These are phyloP conservation scores for Torulaspora indica DNA, from an alignment of 805 yeast genomes.

Conservation along the genomic window DNA sequence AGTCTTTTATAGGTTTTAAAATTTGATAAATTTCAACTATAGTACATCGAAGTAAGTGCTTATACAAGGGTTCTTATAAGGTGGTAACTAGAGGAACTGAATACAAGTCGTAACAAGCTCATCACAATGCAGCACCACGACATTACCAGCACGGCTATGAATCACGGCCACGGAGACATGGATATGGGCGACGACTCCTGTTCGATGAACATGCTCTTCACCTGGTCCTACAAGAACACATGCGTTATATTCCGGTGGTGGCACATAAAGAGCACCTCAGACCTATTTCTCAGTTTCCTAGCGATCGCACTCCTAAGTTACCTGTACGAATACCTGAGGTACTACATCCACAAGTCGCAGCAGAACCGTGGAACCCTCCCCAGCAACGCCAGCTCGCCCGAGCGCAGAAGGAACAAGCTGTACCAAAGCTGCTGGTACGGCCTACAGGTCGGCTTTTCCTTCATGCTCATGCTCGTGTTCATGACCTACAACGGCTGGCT, in stretches of 20 bases:
- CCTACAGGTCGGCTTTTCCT: slow-evolving; percentile 62
- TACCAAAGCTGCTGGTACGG: slow-evolving; percentile 50
- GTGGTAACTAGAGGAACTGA: no score
- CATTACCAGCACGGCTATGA: slow-evolving; percentile 13
- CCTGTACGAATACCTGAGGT: slow-evolving; percentile 53
- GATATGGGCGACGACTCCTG: slow-evolving; percentile 38
- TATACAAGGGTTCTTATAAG: no score
- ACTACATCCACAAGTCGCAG: slow-evolving; percentile 14
- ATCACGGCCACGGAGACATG: slow-evolving; percentile 24
- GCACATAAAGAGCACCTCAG: slow-evolving; percentile 56
- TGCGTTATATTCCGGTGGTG: slow-evolving; percentile 77
- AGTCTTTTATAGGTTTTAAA: slow-evolving; percentile 14
- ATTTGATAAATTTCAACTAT: slow-evolving; percentile 7
- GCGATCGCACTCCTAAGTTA: slow-evolving; percentile 47
- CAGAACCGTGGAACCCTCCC: slow-evolving; percentile 7
- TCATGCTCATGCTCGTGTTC: slow-evolving; percentile 70
- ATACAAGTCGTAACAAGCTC: no score
- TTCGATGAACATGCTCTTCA: slow-evolving; percentile 69
- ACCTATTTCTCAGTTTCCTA: slow-evolving; percentile 49
- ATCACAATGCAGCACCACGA: slow-evolving; percentile 9
- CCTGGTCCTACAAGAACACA: slow-evolving; percentile 70
- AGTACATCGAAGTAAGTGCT: not conserved
- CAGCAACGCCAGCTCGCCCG: slow-evolving; percentile 3
- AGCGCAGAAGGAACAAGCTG: slow-evolving; percentile 14
- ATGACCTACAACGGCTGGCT: slow-evolving; percentile 88